phyloP scores from a whole-genome alignment of 305 asterid genomes.

The Fraxinus greggii region DNA sequence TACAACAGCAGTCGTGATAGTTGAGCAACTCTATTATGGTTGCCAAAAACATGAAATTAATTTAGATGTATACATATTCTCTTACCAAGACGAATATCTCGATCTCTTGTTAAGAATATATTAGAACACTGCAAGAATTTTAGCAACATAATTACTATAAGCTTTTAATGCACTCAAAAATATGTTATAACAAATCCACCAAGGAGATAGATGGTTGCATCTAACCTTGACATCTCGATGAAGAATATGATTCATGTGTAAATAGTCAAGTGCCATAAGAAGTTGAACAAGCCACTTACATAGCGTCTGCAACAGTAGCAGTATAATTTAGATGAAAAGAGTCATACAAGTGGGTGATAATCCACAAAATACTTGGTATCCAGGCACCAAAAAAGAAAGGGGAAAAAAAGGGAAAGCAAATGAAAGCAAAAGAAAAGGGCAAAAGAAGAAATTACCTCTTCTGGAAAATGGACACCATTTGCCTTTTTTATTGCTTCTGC shows the following conservation, averaged over 20 bases:
- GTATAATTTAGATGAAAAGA: constrained; percentile 6
- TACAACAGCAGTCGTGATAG: constrained; percentile 34
- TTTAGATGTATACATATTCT: constrained; percentile 16
- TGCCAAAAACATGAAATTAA: constrained; percentile 7
- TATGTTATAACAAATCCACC: background rate
- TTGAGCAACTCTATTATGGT: constrained; percentile 27
- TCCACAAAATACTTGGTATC: constrained; percentile 6
- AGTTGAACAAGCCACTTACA: constrained; percentile 94
- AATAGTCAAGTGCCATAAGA: constrained; percentile 87
- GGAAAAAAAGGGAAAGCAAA: too few species aligned
- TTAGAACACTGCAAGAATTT: constrained; percentile 78
- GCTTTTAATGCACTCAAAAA: background rate
- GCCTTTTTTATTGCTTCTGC: constrained; percentile 79
- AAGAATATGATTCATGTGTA: constrained; percentile 77
- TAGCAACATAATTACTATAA: background rate
- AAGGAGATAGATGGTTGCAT: constrained; percentile 23
- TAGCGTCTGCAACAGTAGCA: constrained; percentile 51
- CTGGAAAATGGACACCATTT: constrained; percentile 66
- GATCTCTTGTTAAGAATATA: constrained; percentile 83
- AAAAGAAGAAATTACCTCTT: constrained; percentile 59
- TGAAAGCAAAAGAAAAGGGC: constrained; percentile 8
- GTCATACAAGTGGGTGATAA: background rate
- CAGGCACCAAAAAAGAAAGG: background rate
- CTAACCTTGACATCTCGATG: constrained; percentile 93
- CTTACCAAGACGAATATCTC: constrained; percentile 90